Base-by-base conservation (phyloP, 108 stramenopile genomes). In the Stephanodiscus minutulus region DNA sequence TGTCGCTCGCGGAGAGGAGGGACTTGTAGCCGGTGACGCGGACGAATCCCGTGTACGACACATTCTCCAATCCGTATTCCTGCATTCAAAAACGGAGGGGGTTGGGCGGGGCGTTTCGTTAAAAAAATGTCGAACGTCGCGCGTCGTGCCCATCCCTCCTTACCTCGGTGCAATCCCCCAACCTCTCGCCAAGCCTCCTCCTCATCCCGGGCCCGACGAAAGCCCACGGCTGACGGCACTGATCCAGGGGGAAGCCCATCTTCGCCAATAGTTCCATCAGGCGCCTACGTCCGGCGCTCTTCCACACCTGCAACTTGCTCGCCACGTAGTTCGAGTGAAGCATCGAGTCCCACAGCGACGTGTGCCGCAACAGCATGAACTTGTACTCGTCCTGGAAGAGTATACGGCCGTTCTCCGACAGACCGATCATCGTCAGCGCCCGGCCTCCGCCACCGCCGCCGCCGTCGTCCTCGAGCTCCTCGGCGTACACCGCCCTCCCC, bases 21-120 rank as follows among this genome's bases (percentile, higher is more conserved):
- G 91, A 91, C 28, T 86, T 83, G 63, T 88, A 95, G 10, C 94
- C 94, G 29, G 91, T 95, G 55, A 92, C 84, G 22, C 91, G 84
- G 53, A 86, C 81, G 61, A 95, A 95, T 58, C 88, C 88, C 9
- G 91, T 88, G 72, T 85, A 89, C 29, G 88, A 85, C 25, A 92
- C 86, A 54, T 88, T 85, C 24, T 78, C 87, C 52, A 95, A 66
- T 65, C 89, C 90, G 65, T 91, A 92, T 55, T 92, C 90, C 88
- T 90, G 41, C n/a, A n/a, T n/a, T n/a, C n/a, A n/a, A n/a, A n/a
- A 8, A 39, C 13, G 43, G 15, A 13, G 13, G 15, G 43, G 15
- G 43, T 39, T 39, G 1, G 39, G 35, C 35, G 3, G 27, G 49
- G 9, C 18, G 64, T 41, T 59, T n/a, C 28, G 5, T 22, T 17